Conservation (phyloP, 2,329 filamentous ascomycete genomes). For the Sphaceloma murrayae region DNA sequence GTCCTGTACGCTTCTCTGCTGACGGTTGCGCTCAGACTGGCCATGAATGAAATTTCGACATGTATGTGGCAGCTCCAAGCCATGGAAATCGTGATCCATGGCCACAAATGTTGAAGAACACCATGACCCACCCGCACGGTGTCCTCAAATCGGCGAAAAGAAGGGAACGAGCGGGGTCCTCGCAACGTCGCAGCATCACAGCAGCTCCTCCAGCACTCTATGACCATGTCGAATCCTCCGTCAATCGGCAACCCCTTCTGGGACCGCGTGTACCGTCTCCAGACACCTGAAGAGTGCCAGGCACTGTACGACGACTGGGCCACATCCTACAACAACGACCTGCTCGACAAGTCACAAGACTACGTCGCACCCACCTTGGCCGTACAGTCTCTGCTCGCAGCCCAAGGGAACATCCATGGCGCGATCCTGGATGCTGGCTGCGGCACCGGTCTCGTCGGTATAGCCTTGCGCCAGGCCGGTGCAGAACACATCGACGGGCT, state of each 20-base stretch:
- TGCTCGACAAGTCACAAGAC: slow-evolving; percentile 28
- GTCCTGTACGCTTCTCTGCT: no score
- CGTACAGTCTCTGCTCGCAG: slow-evolving; percentile 25
- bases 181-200: no score
- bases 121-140: no score
- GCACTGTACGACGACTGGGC: slow-evolving; percentile 41
- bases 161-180: no score
- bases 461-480: slow-evolving; percentile 37
- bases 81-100: no score
- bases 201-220: no score
- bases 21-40: no score
- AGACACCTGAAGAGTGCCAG: slow-evolving; percentile 31
- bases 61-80: no score
- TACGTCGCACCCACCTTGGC: slow-evolving; percentile 33
- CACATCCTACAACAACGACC: slow-evolving; percentile 36
- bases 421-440: slow-evolving; percentile 47
- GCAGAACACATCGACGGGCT: slow-evolving; percentile 43
- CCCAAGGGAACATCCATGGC: slow-evolving; percentile 27
- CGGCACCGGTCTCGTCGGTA: slow-evolving; percentile 46
- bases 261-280: slow-evolving; percentile 30
- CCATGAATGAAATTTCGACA: no score
- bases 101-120: no score
- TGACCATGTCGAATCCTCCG: no score
- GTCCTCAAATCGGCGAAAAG: no score
- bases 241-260: slow-evolving; percentile 1